A percentile compares a stretch with the other conserved stretches of the same genome.
phyloP scores from a whole-genome alignment of 1,139 yeast species.

The Pneumocystis wakefieldiae region DNA sequence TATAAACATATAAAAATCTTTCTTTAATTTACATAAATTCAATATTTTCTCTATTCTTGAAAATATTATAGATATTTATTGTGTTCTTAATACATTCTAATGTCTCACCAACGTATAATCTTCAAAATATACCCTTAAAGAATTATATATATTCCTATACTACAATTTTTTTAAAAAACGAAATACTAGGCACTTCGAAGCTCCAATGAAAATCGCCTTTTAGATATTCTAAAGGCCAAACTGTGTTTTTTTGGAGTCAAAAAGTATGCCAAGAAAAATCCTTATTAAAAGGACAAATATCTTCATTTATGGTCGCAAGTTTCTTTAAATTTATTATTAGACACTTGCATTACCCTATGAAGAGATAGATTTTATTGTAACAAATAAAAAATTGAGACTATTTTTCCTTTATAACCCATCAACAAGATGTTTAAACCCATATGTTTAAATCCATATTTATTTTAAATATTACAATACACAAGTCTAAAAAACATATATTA shows the following conservation, averaged over 20 bases:
- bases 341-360: neutral
- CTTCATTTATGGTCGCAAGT: neutral
- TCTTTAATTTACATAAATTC: no score
- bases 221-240: neutral
- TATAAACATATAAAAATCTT: neutral
- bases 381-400: no score
- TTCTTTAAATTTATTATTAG: neutral
- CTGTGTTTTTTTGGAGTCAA: neutral
- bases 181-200: neutral
- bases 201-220: neutral
- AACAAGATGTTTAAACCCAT: neutral
- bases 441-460: neutral
- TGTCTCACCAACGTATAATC: no score
- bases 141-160: no score
- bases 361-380: neutral
- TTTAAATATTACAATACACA: no score
- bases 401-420: no score
- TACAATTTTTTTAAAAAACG: no score
- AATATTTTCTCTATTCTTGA: no score
- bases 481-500: no score
- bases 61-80: no score
- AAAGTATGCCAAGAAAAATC: neutral
- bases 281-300: neutral
- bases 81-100: no score
- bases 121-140: no score